Conservation (phyloP, 768 basidiomycete species). For the Rhizopogon vesiculosus region DNA sequence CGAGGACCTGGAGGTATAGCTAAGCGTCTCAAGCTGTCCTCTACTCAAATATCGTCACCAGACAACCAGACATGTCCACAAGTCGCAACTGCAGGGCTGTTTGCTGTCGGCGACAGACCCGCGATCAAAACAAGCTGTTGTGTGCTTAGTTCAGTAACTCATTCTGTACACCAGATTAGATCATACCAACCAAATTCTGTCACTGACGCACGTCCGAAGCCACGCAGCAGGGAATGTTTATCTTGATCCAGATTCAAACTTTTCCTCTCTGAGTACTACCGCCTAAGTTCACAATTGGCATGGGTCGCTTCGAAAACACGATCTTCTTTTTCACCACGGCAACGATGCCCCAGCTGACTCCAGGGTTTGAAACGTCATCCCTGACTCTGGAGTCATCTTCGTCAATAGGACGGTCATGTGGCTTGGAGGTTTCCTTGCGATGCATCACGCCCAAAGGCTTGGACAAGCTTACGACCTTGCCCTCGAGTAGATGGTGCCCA, state of each 20-base stretch:
- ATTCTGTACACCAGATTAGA: neutral
- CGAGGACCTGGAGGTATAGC: no score
- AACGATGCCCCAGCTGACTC: constrained; percentile 51
- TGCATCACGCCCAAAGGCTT: constrained; percentile 82
- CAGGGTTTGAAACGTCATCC: neutral
- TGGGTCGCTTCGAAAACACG: constrained; percentile 78
- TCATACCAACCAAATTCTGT: neutral
- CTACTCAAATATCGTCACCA: neutral
- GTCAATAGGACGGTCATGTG: neutral
- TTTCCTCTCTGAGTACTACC: constrained; percentile 1
- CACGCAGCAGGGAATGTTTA: neutral
- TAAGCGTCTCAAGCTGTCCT: no score
- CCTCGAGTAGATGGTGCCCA: constrained; percentile 89
- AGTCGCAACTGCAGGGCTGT: neutral
- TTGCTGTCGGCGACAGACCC: no score
- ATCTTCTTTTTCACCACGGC: constrained; percentile 80
- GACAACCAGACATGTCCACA: neutral
- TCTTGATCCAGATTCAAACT: neutral
- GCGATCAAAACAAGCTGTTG: neutral
- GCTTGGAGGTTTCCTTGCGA: constrained; percentile 26
- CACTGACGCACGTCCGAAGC: neutral
- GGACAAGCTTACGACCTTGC: constrained; percentile 67
- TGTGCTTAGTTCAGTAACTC: neutral
- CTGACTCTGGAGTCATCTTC: neutral
- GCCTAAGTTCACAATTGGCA: constrained; percentile 50